Conservation (phyloP, 306 rosid species). For the Rubus parviflorus region DNA sequence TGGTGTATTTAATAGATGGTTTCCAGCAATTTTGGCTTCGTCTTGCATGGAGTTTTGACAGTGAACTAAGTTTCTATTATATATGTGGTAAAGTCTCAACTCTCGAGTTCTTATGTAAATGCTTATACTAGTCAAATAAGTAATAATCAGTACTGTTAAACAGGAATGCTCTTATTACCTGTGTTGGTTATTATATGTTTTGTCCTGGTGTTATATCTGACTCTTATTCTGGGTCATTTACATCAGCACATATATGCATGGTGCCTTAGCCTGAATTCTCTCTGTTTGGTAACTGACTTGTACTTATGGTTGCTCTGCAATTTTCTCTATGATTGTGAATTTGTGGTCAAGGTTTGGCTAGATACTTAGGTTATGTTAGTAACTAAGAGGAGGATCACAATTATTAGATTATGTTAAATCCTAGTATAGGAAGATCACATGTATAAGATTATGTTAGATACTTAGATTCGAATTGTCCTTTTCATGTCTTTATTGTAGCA, state of each 20-base stretch:
- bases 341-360: neutral
- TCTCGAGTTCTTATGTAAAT: slow-evolving; percentile 14
- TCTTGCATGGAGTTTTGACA: slow-evolving; percentile 83
- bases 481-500: neutral
- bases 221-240: neutral
- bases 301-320: neutral
- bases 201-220: neutral
- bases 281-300: neutral
- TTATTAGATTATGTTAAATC: neutral
- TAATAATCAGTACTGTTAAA: neutral
- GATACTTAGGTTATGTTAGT: neutral
- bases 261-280: neutral
- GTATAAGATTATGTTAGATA: neutral
- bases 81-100: slow-evolving; percentile 65
- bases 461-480: neutral
- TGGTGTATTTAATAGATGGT: slow-evolving; percentile 82
- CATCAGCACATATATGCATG: neutral
- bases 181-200: neutral
- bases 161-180: neutral
- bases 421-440: neutral
- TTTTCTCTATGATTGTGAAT: neutral
- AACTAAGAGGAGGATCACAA: neutral
- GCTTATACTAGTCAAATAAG: no score
- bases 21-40: slow-evolving; percentile 87
- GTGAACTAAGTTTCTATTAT: slow-evolving; percentile 80